Base-by-base conservation (phyloP, 129 eudicot species). In the Rutidosis leptorrhynchoides region DNA sequence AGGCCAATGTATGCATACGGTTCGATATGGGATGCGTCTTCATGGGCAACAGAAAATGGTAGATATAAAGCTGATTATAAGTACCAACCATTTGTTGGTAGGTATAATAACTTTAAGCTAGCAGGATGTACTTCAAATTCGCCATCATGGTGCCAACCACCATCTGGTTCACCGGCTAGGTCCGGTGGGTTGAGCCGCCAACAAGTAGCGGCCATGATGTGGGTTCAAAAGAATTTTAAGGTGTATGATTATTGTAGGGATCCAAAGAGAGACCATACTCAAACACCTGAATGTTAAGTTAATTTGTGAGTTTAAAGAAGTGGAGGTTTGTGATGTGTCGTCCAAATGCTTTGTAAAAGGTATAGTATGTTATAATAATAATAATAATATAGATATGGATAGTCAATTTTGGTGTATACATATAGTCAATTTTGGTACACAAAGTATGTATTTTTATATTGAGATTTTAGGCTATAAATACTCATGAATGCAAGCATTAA, bases 21-120 rank as follows among this genome's bases (percentile, higher is more conserved):
- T 20, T 90, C 97, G 5, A 90, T 90, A 21, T 90, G 97, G 97
- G 97, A 90, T 71, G 97, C 97, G 43, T 90, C 97, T 9, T 78
- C 89, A 7, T 90, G 97, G 97, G 97, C 97, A 17, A 90, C 97
- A 0, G 95, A 90, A 68, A 75, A 85, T 14, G 97, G 97, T 12
- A 82, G 69, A 80, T 87, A 87, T 74, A 90, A 84, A 76, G 97
- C 90, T 0, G 83, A 90, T 51, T 90, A 90, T 32, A 57, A 53
- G 4, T 82, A 90, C 59, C 87, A 90, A 68, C 97, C 97, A 0
- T 90, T 90, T 70, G 52, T 82, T 3, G 95, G 79, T 2, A 70
- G 75, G 65, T 90, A 90, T 74, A 84, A 71, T 3, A 83, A 87
- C 43, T 90, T 90, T 85, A 90, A 90, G 78, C 25, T 82, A 7